phyloP scores from a whole-genome alignment of 176 grass and related monocot genomes.

The Thalia dealbata region DNA sequence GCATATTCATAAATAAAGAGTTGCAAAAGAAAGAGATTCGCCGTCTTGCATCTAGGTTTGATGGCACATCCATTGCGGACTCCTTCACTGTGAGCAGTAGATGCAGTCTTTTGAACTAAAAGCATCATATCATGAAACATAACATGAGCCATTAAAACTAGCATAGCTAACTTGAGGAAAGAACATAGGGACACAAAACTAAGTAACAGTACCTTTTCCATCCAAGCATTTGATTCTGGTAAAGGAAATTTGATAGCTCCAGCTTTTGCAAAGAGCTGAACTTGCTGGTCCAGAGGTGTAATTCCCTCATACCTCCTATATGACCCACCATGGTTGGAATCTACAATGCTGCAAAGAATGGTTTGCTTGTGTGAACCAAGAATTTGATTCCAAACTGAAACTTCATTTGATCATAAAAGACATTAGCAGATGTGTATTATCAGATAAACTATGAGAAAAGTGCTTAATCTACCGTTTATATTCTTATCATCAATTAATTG shows the following conservation, averaged over 20 bases:
- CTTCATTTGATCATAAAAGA: neutral
- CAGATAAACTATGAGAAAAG: too few species aligned
- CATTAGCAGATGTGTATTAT: too few species aligned
- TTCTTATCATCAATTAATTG: too few species aligned
- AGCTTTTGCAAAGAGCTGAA: slow-evolving; percentile 61
- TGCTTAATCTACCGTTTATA: too few species aligned
- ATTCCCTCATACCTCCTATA: slow-evolving; percentile 35
- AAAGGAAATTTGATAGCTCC: slow-evolving; percentile 81
- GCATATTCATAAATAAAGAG: slow-evolving; percentile 97
- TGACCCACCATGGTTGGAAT: slow-evolving; percentile 50
- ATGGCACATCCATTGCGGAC: slow-evolving; percentile 90
- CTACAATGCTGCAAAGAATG: slow-evolving; percentile 36
- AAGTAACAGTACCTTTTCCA: slow-evolving; percentile 50
- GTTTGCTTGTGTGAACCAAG: neutral
- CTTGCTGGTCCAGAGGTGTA: slow-evolving; percentile 64
- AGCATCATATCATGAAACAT: neutral
- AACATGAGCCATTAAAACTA: neutral
- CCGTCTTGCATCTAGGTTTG: slow-evolving; percentile 87
- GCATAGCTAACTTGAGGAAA: neutral
- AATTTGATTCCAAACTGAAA: neutral
- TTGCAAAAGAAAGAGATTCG: slow-evolving; percentile 82
- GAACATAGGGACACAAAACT: neutral
- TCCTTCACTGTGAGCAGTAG: slow-evolving; percentile 84
- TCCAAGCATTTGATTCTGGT: slow-evolving; percentile 59
- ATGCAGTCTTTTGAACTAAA: slow-evolving; percentile 86